Evolutionary conservation across 495 filamentous ascomycete species (phyloP), one percentile per base, ranked within the genome.

Genomic region (Chaetomium tenue): DNA sequence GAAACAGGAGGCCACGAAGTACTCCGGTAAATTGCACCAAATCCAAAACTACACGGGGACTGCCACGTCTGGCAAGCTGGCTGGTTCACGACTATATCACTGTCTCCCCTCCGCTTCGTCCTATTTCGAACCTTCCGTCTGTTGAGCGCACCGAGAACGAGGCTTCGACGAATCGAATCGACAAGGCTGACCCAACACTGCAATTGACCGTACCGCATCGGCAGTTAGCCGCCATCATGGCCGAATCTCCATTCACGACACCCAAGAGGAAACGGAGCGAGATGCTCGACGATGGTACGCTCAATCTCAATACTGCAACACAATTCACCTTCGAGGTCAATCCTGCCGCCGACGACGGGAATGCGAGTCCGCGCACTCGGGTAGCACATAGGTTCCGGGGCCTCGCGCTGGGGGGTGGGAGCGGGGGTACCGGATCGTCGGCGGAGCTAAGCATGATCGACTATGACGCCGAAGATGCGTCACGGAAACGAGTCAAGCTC

Each of bases 381-480:
- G 87, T 91, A 58, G 87, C 85, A 64, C 82, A 86, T 66, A 79
- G 83, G 60, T 86, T 92, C 68, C 82, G 84, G 65, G 81, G 85
- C 53, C 77, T 91, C 39, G 83, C 70, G 26, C 75, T 90, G 54
- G 83, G 79, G 63, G 80, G 83, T 69, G 76, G 76, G 70, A 77
- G 74, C 63, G 76, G 75, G 73, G 77, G 59, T 47, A 63, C 64
- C 75, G 62, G 75, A 50, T 60, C 73, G 60, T 66, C 66, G 48
- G 54, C 57, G 61, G 68, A 70, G 46, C 63, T 47, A 30, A 66
- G 39, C 42, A 61, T 30, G 18, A 58, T 63, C 46, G 58, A 59
- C 57, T n/a, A 44, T 40, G 71, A 71, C 2, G 68, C 60, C 15
- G 60, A 62, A 39, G 63, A 68, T 50, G 64, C 64, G 37, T 57